Percentiles rank a stretch among this genome's conserved stretches.
These are phyloP conservation scores for Wakefieldia striispora DNA, from an alignment of 768 basidiomycete genomes.

Conservation along the genomic window DNA sequence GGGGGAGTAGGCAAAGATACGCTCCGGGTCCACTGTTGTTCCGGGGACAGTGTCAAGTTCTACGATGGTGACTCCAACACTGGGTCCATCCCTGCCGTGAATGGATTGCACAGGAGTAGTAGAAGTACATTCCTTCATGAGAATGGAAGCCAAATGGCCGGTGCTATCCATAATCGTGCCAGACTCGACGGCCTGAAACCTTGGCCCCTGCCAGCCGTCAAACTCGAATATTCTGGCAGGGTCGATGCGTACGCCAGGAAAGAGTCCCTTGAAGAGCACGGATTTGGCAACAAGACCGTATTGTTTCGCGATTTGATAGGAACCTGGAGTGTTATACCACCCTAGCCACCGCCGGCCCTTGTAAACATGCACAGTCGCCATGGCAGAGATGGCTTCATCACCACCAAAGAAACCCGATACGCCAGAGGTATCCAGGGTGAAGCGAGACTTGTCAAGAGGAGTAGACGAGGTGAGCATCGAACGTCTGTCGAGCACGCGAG, in stretches of 20 bases:
- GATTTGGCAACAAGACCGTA: conserved; percentile 33
- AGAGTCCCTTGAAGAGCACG: conserved; percentile 33
- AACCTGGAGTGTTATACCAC: conserved; percentile 40
- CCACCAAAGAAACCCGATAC: conserved; percentile 38
- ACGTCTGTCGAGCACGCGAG: conserved; percentile 16
- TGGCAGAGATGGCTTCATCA: conserved; percentile 37
- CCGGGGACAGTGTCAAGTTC: conserved; percentile 23
- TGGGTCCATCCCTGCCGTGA: conserved; percentile 19
- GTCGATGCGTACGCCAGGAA: conserved; percentile 32
- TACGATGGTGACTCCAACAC: conserved; percentile 27
- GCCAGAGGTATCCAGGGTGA: conserved; percentile 32
- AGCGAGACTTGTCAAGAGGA: conserved; percentile 18
- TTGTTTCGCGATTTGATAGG: conserved; percentile 34
- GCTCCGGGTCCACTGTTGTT: conserved; percentile 13
- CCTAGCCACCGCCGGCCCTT: conserved; percentile 33
- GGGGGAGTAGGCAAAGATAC: conserved; percentile 16
- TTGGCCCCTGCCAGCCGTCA: conserved; percentile 31
- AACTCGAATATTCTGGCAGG: conserved; percentile 33
- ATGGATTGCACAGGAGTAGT: conserved; percentile 14
- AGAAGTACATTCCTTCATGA: conserved; percentile 23
- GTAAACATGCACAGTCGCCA: conserved; percentile 37
- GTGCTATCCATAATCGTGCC: conserved; percentile 31
- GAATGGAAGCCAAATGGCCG: conserved; percentile 29
- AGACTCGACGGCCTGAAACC: conserved; percentile 32
- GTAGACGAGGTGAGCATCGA: conserved; percentile 11